Evolutionary conservation across 2,329 filamentous ascomycete species (phyloP), one percentile per base, ranked within the genome.

Genomic region (Cordyceps javanica): DNA sequence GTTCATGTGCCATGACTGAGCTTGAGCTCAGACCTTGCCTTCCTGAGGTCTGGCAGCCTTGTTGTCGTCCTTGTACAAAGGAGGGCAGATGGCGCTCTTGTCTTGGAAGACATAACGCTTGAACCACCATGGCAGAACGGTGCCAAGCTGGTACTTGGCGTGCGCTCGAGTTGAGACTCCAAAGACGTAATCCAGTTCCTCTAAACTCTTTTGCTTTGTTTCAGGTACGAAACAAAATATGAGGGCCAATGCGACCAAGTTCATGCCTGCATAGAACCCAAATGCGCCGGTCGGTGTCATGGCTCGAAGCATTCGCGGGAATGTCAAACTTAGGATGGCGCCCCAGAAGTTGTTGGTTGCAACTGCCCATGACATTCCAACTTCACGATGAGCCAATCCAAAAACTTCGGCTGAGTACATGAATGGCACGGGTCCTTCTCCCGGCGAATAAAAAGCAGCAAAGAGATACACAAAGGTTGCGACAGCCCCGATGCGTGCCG

Each of bases 401-500:
- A 84, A 85, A 3, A 83, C 80, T 64, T 85, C 82, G 5, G 82
- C 80, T 0, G 75, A 78, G 69, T 84, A 84, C 13, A 77, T 76
- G 66, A 82, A 85, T 2, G 6, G 16, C 7, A 9, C 13, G 2
- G 19, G 16, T 25, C 57, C 62, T 60, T 62, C 39, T n/a, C 81
- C 82, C 0, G 82, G 82, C 0, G 81, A 84, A 67, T 86, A 87
- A 62, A 85, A 85, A 1, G 81, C 82, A 0, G 77, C 79, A 62
- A 87, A 88, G 6, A 87, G 64, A 69, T 82, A 87, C 58, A 86
- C 72, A 62, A 86, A 86, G 5, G 83, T 71, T 0, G 83, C 81
- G 14, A 87, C 78, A 0, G 80, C 68, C 36, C 74, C 79, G 38
- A 84, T 70, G 58, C 79, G 75, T 0, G 77, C 74, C 0, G 65